These are phyloP conservation scores for Suillus luteus DNA, from an alignment of 768 basidiomycete species.

Conservation along the genomic window DNA sequence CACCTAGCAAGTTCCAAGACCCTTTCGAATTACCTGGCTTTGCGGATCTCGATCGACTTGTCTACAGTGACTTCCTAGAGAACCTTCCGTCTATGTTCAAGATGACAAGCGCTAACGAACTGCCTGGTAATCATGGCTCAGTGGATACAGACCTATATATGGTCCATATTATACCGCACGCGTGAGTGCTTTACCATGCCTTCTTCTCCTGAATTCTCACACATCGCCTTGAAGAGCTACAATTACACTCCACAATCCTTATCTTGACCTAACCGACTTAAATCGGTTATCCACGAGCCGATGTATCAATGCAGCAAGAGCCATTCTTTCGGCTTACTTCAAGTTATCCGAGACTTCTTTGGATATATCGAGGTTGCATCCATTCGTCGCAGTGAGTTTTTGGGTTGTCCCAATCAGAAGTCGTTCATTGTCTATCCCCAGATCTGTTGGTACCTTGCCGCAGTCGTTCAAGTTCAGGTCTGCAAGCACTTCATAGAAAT, in stretches of 20 bases:
- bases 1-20: conserved; percentile 71
- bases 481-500: conserved; percentile 87
- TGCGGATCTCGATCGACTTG: conserved; percentile 66
- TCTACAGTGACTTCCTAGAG: conserved; percentile 65
- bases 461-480: conserved; percentile 81
- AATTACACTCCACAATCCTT: conserved; percentile 85
- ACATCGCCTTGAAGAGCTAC: conserved; percentile 57
- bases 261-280: conserved; percentile 72
- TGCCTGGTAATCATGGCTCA: conserved; percentile 51
- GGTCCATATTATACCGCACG: conserved; percentile 85
- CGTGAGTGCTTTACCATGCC: conserved; percentile 52
- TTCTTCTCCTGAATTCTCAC: conserved; percentile 9
- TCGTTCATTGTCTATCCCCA: conserved; percentile 30
- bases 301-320: conserved; percentile 74
- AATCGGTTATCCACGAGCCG: conserved; percentile 64
- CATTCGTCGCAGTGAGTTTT: conserved; percentile 71
- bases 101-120: conserved; percentile 55
- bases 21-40: conserved; percentile 72
- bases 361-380: conserved; percentile 78
- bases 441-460: conserved; percentile 93
- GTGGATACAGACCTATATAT: conserved; percentile 85
- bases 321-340: conserved; percentile 75
- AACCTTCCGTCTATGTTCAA: conserved; percentile 69
- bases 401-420: conserved; percentile 14
- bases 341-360: conserved; percentile 79